Evolutionary conservation across 352 stramenopile genomes (phyloP), one percentile per base, ranked within the genome.

Genomic region (Bremia lactucae): DNA sequence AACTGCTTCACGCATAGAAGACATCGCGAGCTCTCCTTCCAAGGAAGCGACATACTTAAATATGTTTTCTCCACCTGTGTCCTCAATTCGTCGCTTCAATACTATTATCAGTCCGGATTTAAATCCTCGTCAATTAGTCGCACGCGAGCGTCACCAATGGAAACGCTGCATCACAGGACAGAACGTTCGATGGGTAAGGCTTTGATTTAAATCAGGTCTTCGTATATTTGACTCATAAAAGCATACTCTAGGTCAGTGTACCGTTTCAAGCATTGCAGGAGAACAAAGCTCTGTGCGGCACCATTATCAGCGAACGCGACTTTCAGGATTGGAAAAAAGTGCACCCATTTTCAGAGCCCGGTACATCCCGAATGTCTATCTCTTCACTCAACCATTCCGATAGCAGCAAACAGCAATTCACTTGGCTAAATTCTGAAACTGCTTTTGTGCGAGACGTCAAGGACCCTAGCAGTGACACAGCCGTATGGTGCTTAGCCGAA

Each of bases 111-210:
- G 24, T 43, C 20, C 24, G 37, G 36, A 56, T 22, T 47, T 76
- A 19, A 80, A 51, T 33, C 68, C 83, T 18, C 64, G 65, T 0
- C 74, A 89, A 31, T 56, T 65, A 6, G 52, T 76, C 38, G 71
- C 72, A 13, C 56, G 67, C 4, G 67, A 79, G 9, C 63, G 78
- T 4, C 70, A 83, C 24, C 61, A 77, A 31, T 87, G 74, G 74
- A 90, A 87, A 35, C 68, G 78, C 11, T 83, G 60, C 36, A 48
- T 87, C 40, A 45, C 42, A 28, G 46, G 36, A 7, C 33, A 55
- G 7, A 37, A 39, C 6, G 51, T 83, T 22, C 55, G 41, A 49
- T 83, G 71, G 71, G 58, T 80, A 54, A 33, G 62, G 28, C 9
- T n/a, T 6, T 5, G 18, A 21, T 36, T 19, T 14, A 36, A 3